Percentiles rank a stretch among this genome's conserved stretches.
Conservation (phyloP, 2,329 filamentous ascomycete genomes). For the Scedosporium dehoogii region DNA sequence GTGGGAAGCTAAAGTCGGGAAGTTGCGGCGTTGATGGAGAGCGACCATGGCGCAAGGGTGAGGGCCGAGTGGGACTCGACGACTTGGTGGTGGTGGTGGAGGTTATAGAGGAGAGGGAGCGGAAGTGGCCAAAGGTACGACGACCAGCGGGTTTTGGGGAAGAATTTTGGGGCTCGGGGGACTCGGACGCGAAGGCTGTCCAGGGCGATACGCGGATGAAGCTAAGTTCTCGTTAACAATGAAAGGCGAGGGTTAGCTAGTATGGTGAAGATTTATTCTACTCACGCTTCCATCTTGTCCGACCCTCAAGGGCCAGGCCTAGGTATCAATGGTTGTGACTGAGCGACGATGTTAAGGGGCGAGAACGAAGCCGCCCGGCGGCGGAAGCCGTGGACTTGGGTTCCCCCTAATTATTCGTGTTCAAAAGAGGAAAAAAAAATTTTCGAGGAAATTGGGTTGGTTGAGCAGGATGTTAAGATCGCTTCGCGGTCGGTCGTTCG, state of each 20-base stretch:
- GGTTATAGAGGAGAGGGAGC: constrained; percentile 44
- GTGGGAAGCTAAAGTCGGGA: constrained; percentile 19
- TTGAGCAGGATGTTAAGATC: neutral
- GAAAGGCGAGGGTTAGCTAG: neutral
- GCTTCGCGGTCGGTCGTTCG: neutral
- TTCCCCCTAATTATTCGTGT: too few relatives aligned
- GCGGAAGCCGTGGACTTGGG: too few relatives aligned
- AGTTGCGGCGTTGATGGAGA: constrained; percentile 26
- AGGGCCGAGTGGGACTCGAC: constrained; percentile 24
- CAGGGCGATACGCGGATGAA: constrained; percentile 4
- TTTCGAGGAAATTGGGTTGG: too few relatives aligned
- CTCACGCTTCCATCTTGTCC: constrained; percentile 1
- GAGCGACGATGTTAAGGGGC: neutral
- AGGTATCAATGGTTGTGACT: neutral
- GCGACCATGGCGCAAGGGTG: constrained; percentile 21
- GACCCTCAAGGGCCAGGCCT: neutral
- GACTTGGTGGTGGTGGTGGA: constrained; percentile 36
- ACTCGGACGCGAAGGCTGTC: neutral
- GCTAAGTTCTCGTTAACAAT: neutral
- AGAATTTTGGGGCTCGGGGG: constrained; percentile 8
- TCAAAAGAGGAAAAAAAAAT: too few relatives aligned
- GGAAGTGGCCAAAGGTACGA: constrained; percentile 36
- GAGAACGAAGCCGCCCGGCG: too few relatives aligned
- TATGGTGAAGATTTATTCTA: neutral
- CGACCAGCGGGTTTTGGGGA: constrained; percentile 18